Conservation (phyloP, 495 filamentous ascomycete genomes). For the Aspergillus funiculosus region DNA sequence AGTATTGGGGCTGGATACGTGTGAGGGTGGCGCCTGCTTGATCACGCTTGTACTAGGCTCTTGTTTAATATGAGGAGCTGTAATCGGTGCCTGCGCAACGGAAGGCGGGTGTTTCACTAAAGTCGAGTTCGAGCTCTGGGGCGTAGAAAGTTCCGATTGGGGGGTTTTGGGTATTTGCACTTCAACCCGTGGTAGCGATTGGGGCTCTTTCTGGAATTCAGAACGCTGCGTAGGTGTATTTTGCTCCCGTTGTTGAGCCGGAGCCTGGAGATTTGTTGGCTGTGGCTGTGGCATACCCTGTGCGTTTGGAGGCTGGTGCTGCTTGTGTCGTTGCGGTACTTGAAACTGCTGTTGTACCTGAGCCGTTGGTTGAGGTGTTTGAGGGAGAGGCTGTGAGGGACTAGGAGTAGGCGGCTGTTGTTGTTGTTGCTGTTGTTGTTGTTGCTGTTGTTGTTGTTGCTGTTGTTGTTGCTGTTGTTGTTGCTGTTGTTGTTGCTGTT, state of each 20-base stretch:
- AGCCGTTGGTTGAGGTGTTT: slow-evolving; percentile 4
- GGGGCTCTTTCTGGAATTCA: slow-evolving; percentile 21
- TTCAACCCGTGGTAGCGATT: slow-evolving; percentile 24
- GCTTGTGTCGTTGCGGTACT: slow-evolving; percentile 6
- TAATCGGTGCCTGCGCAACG: slow-evolving; percentile 15
- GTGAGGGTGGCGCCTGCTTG: slow-evolving; percentile 16
- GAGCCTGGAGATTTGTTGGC: slow-evolving; percentile 7
- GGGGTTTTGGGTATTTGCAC: slow-evolving; percentile 25
- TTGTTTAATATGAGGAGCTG: slow-evolving; percentile 29
- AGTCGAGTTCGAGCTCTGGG: slow-evolving; percentile 18
- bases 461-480: slow-evolving; percentile 38
- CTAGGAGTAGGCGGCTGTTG: slow-evolving; percentile 6
- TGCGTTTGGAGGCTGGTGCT: neutral
- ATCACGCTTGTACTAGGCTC: slow-evolving; percentile 22
- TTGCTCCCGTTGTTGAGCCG: slow-evolving; percentile 11
- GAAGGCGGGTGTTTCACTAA: slow-evolving; percentile 22
- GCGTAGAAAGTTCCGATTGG: slow-evolving; percentile 29
- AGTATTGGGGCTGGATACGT: slow-evolving; percentile 21
- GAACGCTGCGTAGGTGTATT: slow-evolving; percentile 18
- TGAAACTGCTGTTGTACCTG: slow-evolving; percentile 14
- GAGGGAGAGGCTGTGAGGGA: slow-evolving; percentile 12
- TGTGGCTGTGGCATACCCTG: slow-evolving; percentile 15
- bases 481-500: slow-evolving; percentile 15
- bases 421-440: slow-evolving; percentile 10
- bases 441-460: slow-evolving; percentile 24